A percentile compares a stretch with the other conserved stretches of the same genome.
Evolutionary conservation across 352 stramenopile species (phyloP).

Genomic region (Globisporangium recalcitrans): DNA sequence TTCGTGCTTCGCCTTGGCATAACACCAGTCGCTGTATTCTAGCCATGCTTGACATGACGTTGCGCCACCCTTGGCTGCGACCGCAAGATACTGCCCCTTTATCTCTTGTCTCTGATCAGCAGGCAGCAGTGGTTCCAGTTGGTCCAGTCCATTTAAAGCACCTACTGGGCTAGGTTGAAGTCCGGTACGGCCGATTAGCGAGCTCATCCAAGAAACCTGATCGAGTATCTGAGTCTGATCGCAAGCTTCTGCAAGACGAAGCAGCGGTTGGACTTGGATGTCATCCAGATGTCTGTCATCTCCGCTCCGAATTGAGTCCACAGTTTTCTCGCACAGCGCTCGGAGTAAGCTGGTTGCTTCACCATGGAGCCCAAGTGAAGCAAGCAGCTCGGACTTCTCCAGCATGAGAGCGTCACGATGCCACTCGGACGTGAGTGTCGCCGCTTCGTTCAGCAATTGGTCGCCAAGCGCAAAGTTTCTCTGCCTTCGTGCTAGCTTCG

Average conservation of each 20-base stretch:
- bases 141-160: neutral
- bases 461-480: conserved; percentile 40
- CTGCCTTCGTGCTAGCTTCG: conserved; percentile 48
- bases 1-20: conserved; percentile 38
- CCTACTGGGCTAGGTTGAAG: neutral
- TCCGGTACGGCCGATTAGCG: neutral
- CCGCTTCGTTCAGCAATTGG: conserved; percentile 28
- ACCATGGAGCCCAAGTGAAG: conserved; percentile 25
- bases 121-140: conserved; percentile 17
- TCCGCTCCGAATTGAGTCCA: neutral
- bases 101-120: conserved; percentile 10
- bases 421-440: neutral
- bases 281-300: neutral
- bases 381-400: conserved; percentile 38
- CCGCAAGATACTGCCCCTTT: conserved; percentile 13
- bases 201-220: conserved; percentile 9
- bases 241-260: conserved; percentile 25
- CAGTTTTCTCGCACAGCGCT: conserved; percentile 19
- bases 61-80: conserved; percentile 33
- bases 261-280: conserved; percentile 13
- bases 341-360: conserved; percentile 28
- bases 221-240: conserved; percentile 19
- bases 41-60: conserved; percentile 47
- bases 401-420: conserved; percentile 16
- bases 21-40: conserved; percentile 70